A percentile compares a stretch with the other conserved stretches of the same genome.
Conservation (phyloP, 768 basidiomycete species). For the Leccinum sublutescens region DNA sequence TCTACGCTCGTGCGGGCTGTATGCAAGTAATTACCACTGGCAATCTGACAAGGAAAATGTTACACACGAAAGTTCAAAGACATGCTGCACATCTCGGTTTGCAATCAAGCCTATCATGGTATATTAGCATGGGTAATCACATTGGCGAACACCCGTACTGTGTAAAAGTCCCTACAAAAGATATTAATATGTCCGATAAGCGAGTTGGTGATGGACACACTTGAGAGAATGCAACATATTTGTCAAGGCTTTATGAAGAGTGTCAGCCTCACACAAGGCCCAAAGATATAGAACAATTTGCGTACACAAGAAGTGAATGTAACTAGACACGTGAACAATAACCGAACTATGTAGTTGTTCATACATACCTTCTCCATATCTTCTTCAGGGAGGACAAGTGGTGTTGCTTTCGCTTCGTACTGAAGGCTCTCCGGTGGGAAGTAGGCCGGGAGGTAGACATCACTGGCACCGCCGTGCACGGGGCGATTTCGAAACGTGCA, state of each 20-base stretch:
- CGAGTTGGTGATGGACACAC: constrained; percentile 13
- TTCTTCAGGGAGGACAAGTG: constrained; percentile 40
- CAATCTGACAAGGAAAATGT: constrained; percentile 6
- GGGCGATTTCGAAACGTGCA: constrained; percentile 45
- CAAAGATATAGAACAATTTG: not conserved
- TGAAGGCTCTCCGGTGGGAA: constrained; percentile 43
- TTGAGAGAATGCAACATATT: constrained; percentile 32
- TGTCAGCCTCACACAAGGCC: constrained; percentile 35
- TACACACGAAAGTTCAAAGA: constrained; percentile 28
- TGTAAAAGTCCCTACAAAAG: constrained; percentile 22
- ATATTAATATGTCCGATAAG: constrained; percentile 35
- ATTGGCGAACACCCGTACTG: constrained; percentile 10
- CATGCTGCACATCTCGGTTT: constrained; percentile 25
- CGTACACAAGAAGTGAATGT: constrained; percentile 60
- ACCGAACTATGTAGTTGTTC: not conserved
- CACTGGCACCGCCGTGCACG: constrained; percentile 31
- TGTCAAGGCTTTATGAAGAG: constrained; percentile 37
- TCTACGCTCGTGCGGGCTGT: constrained; percentile 46
- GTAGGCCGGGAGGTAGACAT: constrained; percentile 49
- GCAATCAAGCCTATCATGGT: constrained; percentile 20
- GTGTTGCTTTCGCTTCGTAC: constrained; percentile 11
- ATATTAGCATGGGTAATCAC: not conserved
- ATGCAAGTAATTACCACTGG: constrained; percentile 2
- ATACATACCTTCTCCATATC: constrained; percentile 46
- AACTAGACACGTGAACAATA: constrained; percentile 35